Evolutionary conservation across 441 rosid species (phyloP), one percentile per base, ranked within the genome.

Genomic region (Pelargonium fulgidum): DNA sequence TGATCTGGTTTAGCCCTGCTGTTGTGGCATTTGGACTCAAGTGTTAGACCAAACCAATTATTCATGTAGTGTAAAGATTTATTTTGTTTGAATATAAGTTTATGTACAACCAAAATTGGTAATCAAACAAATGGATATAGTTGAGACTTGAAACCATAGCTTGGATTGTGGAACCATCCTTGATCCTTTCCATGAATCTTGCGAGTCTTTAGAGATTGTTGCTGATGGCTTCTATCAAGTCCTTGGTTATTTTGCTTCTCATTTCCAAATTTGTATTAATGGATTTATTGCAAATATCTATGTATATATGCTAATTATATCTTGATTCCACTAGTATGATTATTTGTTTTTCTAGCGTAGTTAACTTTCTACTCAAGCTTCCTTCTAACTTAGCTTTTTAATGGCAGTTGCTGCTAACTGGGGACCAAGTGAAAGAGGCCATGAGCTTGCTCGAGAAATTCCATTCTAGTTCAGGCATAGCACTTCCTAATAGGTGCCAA

Each of bases 401-500:
- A 16, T 54, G 22, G 8, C 79, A 93, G 97, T 81, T 91, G 75
- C 71, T 93, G 75, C 80, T 91, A 75, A 75, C 86, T 67, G 90
- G 92, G 66, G 84, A 90, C 64, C 82, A 80, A 70, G 81, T 81
- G 59, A 78, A 81, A 59, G 90, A 83, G 80, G 96, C 94, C 0
- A 73, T 89, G 73, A 70, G 73, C 47, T 85, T 78, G 72, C 81
- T 91, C 5, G 86, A 89, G 54, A 81, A 81, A 62, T 79, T 85
- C 42, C 81, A 90, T 76, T 72, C 47, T 61, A 76, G 67, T 74
- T 77, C 84, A 48, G 71, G 72, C 33, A 70, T 81, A 50, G 36
- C 80, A 29, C 81, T 89, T 80, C 83, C 91, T 74, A 64, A 72
- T 61, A 89, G 97, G 97, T 93, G 84, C 47, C 50, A 0, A 45